Conservation (phyloP, 2,329 filamentous ascomycete genomes). For the Colletotrichum euphorbiae region DNA sequence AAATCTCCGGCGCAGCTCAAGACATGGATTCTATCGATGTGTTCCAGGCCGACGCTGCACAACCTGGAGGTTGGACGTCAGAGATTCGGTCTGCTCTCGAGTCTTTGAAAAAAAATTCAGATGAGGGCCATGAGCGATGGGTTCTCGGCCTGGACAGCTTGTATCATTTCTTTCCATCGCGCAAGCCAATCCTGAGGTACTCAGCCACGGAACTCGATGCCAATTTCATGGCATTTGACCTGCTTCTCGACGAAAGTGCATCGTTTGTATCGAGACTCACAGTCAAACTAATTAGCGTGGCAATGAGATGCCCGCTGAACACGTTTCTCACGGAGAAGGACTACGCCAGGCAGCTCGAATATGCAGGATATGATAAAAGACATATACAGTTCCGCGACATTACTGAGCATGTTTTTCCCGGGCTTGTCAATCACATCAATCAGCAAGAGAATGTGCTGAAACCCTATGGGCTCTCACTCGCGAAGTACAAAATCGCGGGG, state of each 20-base stretch:
- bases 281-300: slow-evolving; percentile 56
- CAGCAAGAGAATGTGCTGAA: slow-evolving; percentile 48
- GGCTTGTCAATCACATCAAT: slow-evolving; percentile 58
- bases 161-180: slow-evolving; percentile 67
- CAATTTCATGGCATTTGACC: slow-evolving; percentile 66
- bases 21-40: slow-evolving; percentile 48
- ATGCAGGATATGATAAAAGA: slow-evolving; percentile 59
- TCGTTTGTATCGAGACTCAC: slow-evolving; percentile 46
- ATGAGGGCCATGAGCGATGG: slow-evolving; percentile 53
- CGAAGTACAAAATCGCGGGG: slow-evolving; percentile 51
- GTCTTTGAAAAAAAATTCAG: slow-evolving; percentile 39
- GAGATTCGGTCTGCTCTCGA: slow-evolving; percentile 44
- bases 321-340: slow-evolving; percentile 60
- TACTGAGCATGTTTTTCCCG: slow-evolving; percentile 63
- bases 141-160: slow-evolving; percentile 66
- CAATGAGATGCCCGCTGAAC: slow-evolving; percentile 60
- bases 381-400: slow-evolving; percentile 61
- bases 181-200: slow-evolving; percentile 58
- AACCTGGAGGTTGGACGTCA: slow-evolving; percentile 56
- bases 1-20: not conserved
- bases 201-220: slow-evolving; percentile 56
- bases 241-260: slow-evolving; percentile 54
- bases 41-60: slow-evolving; percentile 62
- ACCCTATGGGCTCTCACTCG: slow-evolving; percentile 52
- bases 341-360: slow-evolving; percentile 58